Base-by-base conservation (phyloP, 2,329 filamentous ascomycete genomes). In the Pyrenophora graminea region DNA sequence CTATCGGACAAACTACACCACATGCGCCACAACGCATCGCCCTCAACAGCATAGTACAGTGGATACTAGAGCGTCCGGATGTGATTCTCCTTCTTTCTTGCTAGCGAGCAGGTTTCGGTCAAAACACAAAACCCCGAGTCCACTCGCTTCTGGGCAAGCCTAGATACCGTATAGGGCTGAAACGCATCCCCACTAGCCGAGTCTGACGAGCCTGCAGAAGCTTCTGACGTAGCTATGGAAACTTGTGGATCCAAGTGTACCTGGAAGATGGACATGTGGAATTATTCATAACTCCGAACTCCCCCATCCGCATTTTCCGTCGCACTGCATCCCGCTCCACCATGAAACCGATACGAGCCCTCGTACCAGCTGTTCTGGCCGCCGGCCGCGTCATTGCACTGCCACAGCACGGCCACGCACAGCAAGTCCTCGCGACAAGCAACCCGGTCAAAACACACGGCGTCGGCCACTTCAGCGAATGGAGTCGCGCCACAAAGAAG, bases 391-490 rank as follows among this genome's bases (percentile, higher is more conserved):
- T 33, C 17, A 49, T 40, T 21, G 62, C 62, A 13, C 44, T 59
- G 54, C 63, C 62, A 3, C 59, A 55, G 39, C 50, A 39, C n/a
- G 55, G 53, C 38, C 41, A 54, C 27, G 40, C 59, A 10, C 53
- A 56, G 21, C 66, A 69, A 39, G 18, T 64, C 15, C 52, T 66
- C 21, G 52, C 51, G 3, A 31, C 45, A 15, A 54, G 53, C 3
- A 53, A 55, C 38, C 45, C 47, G 25, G 21, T 39, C 42, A 61
- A 55, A 44, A 43, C 47, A 8, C 42, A 63, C 12, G 77, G 77
- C 13, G 76, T 78, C 10, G 77, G 77, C 27, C 77, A 79, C 64
- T 79, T 79, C 63, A 77, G 74, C 62, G 76, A 79, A 58, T 79
- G 77, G 77, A 76, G 73, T 21, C 75, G 77, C 31, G 72, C 70